Conservation (phyloP, 2,329 filamentous ascomycete genomes). For the Fusarium sterilihyphosum region DNA sequence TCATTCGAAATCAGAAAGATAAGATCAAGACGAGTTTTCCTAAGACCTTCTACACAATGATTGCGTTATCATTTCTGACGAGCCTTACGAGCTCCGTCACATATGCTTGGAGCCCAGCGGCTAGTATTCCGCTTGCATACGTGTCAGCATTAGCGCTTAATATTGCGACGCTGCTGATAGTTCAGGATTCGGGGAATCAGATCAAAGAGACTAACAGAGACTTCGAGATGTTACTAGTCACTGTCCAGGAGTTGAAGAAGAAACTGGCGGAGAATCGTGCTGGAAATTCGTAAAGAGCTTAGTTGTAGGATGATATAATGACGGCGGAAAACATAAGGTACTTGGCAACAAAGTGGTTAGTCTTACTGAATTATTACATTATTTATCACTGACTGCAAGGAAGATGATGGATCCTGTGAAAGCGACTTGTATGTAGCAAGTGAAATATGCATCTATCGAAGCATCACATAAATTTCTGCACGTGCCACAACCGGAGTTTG, state of each 20-base stretch:
- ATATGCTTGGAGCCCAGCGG: neutral
- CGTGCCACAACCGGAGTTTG: conserved; percentile 16
- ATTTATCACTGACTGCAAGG: too few species aligned
- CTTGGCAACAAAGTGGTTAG: too few species aligned
- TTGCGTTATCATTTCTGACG: neutral
- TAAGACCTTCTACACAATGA: neutral
- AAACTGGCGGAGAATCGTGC: neutral
- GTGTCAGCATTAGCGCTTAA: neutral
- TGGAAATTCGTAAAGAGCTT: neutral
- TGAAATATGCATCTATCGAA: neutral
- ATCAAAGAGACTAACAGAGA: neutral
- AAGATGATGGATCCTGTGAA: too few species aligned
- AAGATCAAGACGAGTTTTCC: neutral
- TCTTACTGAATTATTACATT: too few species aligned
- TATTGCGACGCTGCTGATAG: neutral
- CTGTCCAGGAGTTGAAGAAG: too few species aligned
- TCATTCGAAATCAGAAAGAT: neutral
- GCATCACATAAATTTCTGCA: neutral
- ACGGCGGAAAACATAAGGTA: too few species aligned
- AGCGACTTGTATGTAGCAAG: neutral
- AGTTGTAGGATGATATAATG: too few species aligned
- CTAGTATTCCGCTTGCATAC: neutral
- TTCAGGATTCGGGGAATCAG: neutral
- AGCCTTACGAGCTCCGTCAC: neutral
- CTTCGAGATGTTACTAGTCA: too few species aligned